phyloP scores from a whole-genome alignment of 371 early-diverging fungal species.

The Haplosporangium sp. region DNA sequence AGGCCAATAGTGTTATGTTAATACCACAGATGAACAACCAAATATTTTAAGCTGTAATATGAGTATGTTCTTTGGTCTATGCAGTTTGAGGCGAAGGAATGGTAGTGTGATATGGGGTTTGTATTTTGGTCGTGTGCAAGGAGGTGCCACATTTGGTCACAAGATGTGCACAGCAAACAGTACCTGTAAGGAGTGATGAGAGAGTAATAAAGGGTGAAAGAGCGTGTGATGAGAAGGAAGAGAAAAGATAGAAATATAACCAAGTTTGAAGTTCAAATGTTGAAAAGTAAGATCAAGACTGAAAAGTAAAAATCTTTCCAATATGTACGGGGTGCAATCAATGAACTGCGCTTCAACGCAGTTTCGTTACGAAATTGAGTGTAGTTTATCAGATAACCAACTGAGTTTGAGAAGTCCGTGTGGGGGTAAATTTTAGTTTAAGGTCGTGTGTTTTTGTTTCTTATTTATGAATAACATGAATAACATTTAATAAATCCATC shows the following conservation, averaged over 20 bases:
- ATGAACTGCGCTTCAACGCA: background rate
- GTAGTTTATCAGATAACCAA: no score
- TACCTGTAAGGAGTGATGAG: slow-evolving; percentile 1
- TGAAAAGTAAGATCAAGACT: no score
- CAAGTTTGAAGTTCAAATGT: background rate
- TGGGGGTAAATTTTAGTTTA: background rate
- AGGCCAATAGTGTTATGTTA: background rate
- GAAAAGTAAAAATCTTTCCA: slow-evolving; percentile 22
- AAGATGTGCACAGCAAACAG: background rate
- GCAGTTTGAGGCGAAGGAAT: no score
- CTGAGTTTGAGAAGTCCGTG: background rate
- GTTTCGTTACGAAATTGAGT: background rate
- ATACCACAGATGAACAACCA: background rate
- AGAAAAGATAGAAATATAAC: background rate
- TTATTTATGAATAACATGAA: background rate
- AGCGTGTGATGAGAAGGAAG: background rate
- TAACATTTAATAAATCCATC: background rate
- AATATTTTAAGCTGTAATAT: no score
- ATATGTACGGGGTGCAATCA: slow-evolving; percentile 43
- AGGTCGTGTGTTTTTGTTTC: no score
- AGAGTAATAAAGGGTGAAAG: background rate
- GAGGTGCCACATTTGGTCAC: background rate
- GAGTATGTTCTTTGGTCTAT: no score
- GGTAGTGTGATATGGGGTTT: no score
- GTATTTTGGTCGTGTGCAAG: no score